Conservation (phyloP, 2,329 filamentous ascomycete species). For the Botrytis galanthina region DNA sequence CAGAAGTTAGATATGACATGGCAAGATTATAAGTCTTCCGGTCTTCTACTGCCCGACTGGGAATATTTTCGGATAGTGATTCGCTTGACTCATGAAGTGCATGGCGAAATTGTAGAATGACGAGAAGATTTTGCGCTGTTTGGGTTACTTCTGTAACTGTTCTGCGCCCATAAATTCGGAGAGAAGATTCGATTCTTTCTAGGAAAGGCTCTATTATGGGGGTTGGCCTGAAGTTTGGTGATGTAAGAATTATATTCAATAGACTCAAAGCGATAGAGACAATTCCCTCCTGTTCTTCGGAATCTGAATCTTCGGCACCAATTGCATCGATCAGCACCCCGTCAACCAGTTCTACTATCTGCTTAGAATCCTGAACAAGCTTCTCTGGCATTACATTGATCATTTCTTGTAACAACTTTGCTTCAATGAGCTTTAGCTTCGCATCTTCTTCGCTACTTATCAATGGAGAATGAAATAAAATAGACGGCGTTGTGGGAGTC, state of each 20-base stretch:
- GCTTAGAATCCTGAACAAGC: conserved; percentile 61
- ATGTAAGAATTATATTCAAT: conserved; percentile 58
- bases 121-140: conserved; percentile 55
- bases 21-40: conserved; percentile 61
- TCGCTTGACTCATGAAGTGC: conserved; percentile 46
- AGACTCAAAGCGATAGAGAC: conserved; percentile 57
- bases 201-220: conserved; percentile 44
- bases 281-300: conserved; percentile 47
- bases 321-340: conserved; percentile 51
- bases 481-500: conserved; percentile 5
- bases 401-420: conserved; percentile 63
- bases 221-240: conserved; percentile 53
- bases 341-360: conserved; percentile 62
- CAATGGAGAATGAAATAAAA: conserved; percentile 37
- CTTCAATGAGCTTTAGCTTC: conserved; percentile 51
- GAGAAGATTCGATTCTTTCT: conserved; percentile 47
- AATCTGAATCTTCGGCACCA: conserved; percentile 37
- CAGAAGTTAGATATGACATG: conserved; percentile 60
- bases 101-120: conserved; percentile 56
- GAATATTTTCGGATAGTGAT: conserved; percentile 34
- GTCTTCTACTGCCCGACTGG: conserved; percentile 53
- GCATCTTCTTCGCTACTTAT: conserved; percentile 43
- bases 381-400: conserved; percentile 62
- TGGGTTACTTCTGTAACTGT: conserved; percentile 46
- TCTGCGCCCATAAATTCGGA: conserved; percentile 44